Percentiles rank a stretch among this genome's conserved stretches.
Evolutionary conservation across 2,329 filamentous ascomycete genomes (phyloP).

Genomic region (Lachnellula hyalina): DNA sequence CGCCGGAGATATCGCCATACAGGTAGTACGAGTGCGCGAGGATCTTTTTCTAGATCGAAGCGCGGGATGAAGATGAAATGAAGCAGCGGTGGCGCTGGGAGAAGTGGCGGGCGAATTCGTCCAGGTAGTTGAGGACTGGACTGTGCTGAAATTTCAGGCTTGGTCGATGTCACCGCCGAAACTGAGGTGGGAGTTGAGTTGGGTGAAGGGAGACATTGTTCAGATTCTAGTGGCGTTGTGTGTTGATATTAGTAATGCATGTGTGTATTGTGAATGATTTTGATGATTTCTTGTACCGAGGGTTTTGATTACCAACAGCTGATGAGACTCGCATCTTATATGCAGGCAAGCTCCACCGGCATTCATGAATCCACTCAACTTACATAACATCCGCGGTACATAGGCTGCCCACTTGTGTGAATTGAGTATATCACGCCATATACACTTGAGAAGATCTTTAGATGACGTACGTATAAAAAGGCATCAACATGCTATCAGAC

Average conservation of each 20-base stretch:
- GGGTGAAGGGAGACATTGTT: neutral
- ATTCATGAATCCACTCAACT: neutral
- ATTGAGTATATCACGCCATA: too few species aligned
- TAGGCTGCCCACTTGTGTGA: neutral
- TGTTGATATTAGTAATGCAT: neutral
- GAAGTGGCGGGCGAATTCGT: constrained; percentile 17
- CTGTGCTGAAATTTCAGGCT: constrained; percentile 3
- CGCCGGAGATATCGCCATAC: constrained; percentile 16
- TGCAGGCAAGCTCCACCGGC: neutral
- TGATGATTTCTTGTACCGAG: neutral
- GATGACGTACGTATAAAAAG: neutral
- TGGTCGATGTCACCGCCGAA: constrained; percentile 9
- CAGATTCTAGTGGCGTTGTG: too few species aligned
- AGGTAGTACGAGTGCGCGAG: constrained; percentile 9
- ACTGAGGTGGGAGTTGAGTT: constrained; percentile 6
- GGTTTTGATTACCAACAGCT: neutral
- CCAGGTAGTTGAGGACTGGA: constrained; percentile 13
- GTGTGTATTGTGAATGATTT: too few species aligned
- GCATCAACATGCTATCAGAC: neutral
- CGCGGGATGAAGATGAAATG: constrained; percentile 16
- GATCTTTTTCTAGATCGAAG: constrained; percentile 19
- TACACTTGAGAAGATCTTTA: neutral
- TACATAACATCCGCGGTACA: neutral
- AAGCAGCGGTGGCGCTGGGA: constrained; percentile 11
- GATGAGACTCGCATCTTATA: neutral